Evolutionary conservation across 805 yeast genomes (phyloP).

Genomic region (Myxozyma neglecta): DNA sequence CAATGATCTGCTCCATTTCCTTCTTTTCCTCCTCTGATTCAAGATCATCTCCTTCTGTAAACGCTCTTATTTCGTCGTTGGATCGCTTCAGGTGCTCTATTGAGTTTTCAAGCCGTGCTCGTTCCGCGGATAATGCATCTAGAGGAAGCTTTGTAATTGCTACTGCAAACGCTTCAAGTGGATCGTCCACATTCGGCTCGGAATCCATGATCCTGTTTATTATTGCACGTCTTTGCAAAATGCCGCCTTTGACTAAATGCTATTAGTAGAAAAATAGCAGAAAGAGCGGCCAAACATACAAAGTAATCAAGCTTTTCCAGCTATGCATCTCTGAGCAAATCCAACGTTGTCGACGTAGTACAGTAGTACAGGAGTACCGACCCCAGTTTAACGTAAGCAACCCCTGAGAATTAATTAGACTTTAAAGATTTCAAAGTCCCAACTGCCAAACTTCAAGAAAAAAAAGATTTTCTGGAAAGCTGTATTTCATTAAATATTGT

Average conservation of each 20-base stretch:
- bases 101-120: constrained; percentile 36
- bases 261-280: too few relatives aligned
- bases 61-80: constrained; percentile 34
- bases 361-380: neutral
- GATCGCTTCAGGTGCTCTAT: constrained; percentile 37
- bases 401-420: neutral
- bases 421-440: neutral
- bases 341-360: neutral
- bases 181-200: neutral
- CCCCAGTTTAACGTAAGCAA: neutral
- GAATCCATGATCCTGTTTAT: neutral
- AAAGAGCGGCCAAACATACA: too few relatives aligned
- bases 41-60: constrained; percentile 25
- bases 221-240: too few relatives aligned
- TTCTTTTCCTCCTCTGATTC: constrained; percentile 19
- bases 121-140: constrained; percentile 30
- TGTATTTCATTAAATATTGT: neutral
- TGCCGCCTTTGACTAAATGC: too few relatives aligned
- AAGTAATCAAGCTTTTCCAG: too few relatives aligned
- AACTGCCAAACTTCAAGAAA: neutral
- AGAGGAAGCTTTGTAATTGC: constrained; percentile 25
- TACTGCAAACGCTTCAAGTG: constrained; percentile 12
- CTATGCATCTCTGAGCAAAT: neutral
- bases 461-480: neutral
- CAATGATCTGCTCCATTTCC: constrained; percentile 23